A percentile compares a stretch with the other conserved stretches of the same genome.
Conservation (phyloP, 1,139 yeast genomes). For the Kodamaea suecica region DNA sequence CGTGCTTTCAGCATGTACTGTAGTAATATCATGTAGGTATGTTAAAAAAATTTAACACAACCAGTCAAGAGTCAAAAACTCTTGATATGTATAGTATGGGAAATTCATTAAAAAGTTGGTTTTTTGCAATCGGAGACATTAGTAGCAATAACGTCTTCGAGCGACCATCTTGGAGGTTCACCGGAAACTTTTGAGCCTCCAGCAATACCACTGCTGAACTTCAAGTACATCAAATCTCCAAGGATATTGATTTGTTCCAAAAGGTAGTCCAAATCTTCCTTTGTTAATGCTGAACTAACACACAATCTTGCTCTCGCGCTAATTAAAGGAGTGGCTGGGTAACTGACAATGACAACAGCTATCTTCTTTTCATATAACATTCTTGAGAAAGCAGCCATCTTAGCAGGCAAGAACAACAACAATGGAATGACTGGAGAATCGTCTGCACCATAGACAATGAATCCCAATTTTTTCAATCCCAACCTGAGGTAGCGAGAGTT, state of each 20-base stretch:
- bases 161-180: slow-evolving; percentile 69
- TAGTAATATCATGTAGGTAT: too few relatives aligned
- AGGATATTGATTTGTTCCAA: slow-evolving; percentile 70
- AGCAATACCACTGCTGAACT: slow-evolving; percentile 74
- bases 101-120: slow-evolving; percentile 17
- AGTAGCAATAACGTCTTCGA: slow-evolving; percentile 71
- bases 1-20: too few relatives aligned
- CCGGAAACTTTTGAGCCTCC: slow-evolving; percentile 60
- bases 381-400: slow-evolving; percentile 91
- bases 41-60: too few relatives aligned
- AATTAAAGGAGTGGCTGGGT: slow-evolving; percentile 94
- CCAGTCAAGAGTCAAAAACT: too few relatives aligned
- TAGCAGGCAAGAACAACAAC: slow-evolving; percentile 82
- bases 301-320: slow-evolving; percentile 91
- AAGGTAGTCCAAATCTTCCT: slow-evolving; percentile 85
- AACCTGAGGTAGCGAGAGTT: slow-evolving; percentile 89
- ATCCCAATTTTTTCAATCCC: slow-evolving; percentile 89
- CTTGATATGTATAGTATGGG: too few relatives aligned
- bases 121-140: slow-evolving; percentile 70
- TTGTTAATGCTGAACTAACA: slow-evolving; percentile 86
- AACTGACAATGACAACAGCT: slow-evolving; percentile 95
- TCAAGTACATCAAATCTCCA: slow-evolving; percentile 74
- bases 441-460: slow-evolving; percentile 90
- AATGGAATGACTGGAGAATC: slow-evolving; percentile 96
- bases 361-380: slow-evolving; percentile 73